Percentiles rank a stretch among this genome's conserved stretches.
Conservation (phyloP, 2,329 filamentous ascomycete species). For the Alternaria sp. region DNA sequence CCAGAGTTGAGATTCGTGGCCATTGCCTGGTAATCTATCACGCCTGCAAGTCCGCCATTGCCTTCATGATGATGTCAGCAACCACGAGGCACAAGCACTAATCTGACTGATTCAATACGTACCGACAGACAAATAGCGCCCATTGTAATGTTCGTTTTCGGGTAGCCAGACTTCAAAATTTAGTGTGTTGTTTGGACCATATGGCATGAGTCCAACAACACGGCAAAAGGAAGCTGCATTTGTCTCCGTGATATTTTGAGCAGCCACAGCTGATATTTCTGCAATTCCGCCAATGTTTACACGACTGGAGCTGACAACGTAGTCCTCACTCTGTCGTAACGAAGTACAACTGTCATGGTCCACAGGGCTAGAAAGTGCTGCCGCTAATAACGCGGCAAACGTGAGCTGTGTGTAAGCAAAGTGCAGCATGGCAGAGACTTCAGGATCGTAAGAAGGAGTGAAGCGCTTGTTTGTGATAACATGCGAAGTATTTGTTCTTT, state of each 20-base stretch:
- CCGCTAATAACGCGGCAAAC: neutral
- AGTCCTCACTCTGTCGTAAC: neutral
- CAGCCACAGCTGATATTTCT: neutral
- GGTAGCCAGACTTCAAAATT: neutral
- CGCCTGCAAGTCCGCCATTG: neutral
- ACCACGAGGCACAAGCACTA: neutral
- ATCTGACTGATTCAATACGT: neutral
- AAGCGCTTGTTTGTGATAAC: neutral
- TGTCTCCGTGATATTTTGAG: neutral
- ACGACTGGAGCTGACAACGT: neutral
- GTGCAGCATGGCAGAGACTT: neutral
- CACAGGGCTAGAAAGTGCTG: neutral
- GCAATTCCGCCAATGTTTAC: neutral
- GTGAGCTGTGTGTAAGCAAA: neutral
- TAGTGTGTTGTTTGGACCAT: neutral
- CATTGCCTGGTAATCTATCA: neutral
- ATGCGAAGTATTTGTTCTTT: neutral
- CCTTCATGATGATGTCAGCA: neutral
- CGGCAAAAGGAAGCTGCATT: neutral
- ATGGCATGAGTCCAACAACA: neutral
- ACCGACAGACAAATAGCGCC: neutral
- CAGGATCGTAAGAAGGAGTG: neutral
- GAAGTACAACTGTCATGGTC: neutral
- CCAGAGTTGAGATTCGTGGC: neutral
- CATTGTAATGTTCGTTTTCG: neutral